Evolutionary conservation across 2,329 filamentous ascomycete genomes (phyloP).

Genomic region (Cadophora luteo-olivacea): DNA sequence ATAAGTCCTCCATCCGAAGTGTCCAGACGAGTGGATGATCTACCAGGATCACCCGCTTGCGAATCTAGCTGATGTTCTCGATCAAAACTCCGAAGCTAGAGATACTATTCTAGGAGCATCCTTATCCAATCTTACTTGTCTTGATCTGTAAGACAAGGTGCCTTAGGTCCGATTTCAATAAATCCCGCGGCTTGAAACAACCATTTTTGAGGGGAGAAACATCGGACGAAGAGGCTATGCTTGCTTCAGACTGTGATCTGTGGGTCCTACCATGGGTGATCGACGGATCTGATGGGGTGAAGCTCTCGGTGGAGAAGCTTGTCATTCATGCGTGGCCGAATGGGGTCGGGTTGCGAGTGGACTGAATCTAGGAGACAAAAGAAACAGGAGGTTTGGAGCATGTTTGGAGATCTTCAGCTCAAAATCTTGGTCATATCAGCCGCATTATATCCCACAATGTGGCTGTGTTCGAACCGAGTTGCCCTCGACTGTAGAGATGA

Average conservation of each 20-base stretch:
- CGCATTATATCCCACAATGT: background rate
- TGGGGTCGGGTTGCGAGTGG: conserved; percentile 14
- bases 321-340: conserved; percentile 9
- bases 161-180: conserved; percentile 3
- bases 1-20: conserved; percentile 16
- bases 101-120: background rate
- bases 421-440: background rate
- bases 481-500: background rate
- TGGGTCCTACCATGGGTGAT: conserved; percentile 11
- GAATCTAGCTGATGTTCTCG: background rate
- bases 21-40: background rate
- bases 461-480: conserved; percentile 9
- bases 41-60: conserved; percentile 4
- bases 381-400: conserved; percentile 8
- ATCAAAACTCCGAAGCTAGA: conserved; percentile 5
- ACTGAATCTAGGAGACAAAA: background rate
- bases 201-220: conserved; percentile 18
- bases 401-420: conserved; percentile 13
- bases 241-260: conserved; percentile 17
- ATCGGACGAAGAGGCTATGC: conserved; percentile 28
- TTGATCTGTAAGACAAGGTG: background rate
- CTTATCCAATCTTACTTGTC: conserved; percentile 2
- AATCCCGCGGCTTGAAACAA: conserved; percentile 22
- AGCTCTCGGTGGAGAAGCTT: conserved; percentile 1
- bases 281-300: conserved; percentile 15